Evolutionary conservation across 495 filamentous ascomycete species (phyloP), one percentile per base, ranked within the genome.

Genomic region (Parathielavia hyrcaniae): DNA sequence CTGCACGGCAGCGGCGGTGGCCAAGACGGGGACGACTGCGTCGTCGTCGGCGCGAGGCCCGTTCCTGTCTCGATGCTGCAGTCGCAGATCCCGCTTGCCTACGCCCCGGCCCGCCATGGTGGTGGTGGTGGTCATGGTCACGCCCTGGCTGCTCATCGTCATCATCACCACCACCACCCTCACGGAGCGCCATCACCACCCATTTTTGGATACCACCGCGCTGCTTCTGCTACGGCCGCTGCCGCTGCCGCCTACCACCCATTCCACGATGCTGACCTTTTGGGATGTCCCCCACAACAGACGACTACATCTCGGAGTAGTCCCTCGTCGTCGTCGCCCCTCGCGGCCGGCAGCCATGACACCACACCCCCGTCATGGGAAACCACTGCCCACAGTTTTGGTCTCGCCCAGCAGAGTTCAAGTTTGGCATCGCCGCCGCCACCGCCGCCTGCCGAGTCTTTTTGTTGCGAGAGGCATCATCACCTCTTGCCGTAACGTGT

Each of bases 231-330:
- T 30, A 3, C 26, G 2, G 26, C 26, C 6, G 26, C 26, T 30
- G 26, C 26, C 3, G 26, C 26, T 3, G 26, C 26, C 6, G 26
- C 26, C 26, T 30, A 30, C 26, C 22, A 1, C 26, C 13, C 30
- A 19, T 30, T 35, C 19, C 56, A 39, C 40, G 17, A 40, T 58
- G 40, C 56, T 58, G 39, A 58, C 40, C 23, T 26, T 5, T 30
- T 30, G 26, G 49, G 19, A 11, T 52, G 35, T 30, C 7, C 17
- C 5, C 22, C 12, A 32, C 56, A 58, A 48, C 46, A 9, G 30
- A 49, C 34, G 45, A 51, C n/a, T 46, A 32, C 55, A 20, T 39
- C 39, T 58, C 56, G 6, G 48, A 52, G 36, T 58, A 50, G 39
- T 5, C 30, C 30, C 40, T 11, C 26, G 6, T 30, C 26, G 26